Evolutionary conservation across 805 yeast genomes (phyloP).

Genomic region (Blastobotrys peoriensis): DNA sequence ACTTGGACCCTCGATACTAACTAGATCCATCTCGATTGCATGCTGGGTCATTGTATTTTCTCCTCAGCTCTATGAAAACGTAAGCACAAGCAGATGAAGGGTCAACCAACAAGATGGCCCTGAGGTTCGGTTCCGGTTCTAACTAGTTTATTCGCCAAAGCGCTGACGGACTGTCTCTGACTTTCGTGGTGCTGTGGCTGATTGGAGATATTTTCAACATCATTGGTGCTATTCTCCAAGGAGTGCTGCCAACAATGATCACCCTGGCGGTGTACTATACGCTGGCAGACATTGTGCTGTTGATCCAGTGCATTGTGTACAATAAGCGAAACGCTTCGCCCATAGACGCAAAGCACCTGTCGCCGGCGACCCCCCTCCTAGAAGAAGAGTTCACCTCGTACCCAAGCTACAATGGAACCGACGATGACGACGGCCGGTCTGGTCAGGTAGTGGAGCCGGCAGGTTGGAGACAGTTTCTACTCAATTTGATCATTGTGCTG

Average conservation of each 20-base stretch:
- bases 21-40: constrained; percentile 78
- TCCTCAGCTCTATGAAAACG: constrained; percentile 90
- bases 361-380: constrained; percentile 81
- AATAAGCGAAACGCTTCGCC: constrained; percentile 47
- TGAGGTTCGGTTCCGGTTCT: too few relatives aligned
- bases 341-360: constrained; percentile 68
- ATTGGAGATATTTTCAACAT: constrained; percentile 93
- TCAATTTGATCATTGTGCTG: constrained; percentile 46
- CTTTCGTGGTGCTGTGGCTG: constrained; percentile 86
- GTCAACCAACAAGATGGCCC: too few relatives aligned
- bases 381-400: constrained; percentile 44
- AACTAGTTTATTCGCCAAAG: constrained; percentile 63
- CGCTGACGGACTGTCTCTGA: constrained; percentile 82
- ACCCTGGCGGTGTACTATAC: constrained; percentile 90
- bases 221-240: constrained; percentile 83
- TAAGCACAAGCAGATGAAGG: constrained; percentile 17
- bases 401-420: constrained; percentile 13
- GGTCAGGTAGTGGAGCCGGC: constrained; percentile 14
- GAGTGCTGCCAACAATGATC: constrained; percentile 90
- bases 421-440: constrained; percentile 13
- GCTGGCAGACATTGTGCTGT: constrained; percentile 75
- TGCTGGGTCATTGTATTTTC: constrained; percentile 98
- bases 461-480: constrained; percentile 15
- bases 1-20: constrained; percentile 3
- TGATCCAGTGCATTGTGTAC: constrained; percentile 78